A percentile compares a stretch with the other conserved stretches of the same genome.
phyloP scores from a whole-genome alignment of 2,329 filamentous ascomycete genomes.

The Cryoendolithus antarcticus region DNA sequence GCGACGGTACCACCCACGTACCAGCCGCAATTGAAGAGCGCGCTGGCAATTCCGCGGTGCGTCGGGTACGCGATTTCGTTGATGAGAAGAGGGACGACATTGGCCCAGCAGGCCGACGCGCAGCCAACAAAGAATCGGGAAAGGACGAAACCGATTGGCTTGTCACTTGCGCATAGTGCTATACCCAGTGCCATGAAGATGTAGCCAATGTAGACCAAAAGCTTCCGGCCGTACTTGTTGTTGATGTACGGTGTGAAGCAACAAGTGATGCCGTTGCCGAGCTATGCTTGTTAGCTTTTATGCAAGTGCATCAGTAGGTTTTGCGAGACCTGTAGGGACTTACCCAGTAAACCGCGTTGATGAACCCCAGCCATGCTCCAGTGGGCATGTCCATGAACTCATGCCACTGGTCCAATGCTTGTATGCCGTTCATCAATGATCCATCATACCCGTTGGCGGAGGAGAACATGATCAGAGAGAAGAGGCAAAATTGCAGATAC shows the following conservation, averaged over 20 bases:
- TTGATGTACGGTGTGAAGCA: slow-evolving; percentile 20
- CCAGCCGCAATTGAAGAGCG: slow-evolving; percentile 26
- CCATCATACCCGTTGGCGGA: slow-evolving; percentile 9
- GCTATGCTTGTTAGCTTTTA: too few relatives aligned
- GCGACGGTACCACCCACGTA: slow-evolving; percentile 13
- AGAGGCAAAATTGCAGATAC: slow-evolving; percentile 8
- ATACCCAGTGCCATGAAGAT: slow-evolving; percentile 22
- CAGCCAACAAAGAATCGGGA: slow-evolving; percentile 27
- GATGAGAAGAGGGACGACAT: slow-evolving; percentile 27
- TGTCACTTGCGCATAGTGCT: slow-evolving; percentile 7
- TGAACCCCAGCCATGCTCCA: slow-evolving; percentile 20
- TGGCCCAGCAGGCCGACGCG: slow-evolving; percentile 22
- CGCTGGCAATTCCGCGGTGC: slow-evolving; percentile 25
- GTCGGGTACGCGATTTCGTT: slow-evolving; percentile 34
- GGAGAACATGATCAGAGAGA: slow-evolving; percentile 9
- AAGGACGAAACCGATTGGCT: slow-evolving; percentile 25
- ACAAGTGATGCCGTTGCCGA: slow-evolving; percentile 18
- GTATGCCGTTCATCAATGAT: slow-evolving; percentile 10
- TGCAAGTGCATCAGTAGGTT: too few relatives aligned
- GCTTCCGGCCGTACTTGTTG: slow-evolving; percentile 25
- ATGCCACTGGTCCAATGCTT: slow-evolving; percentile 23
- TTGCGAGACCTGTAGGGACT: too few relatives aligned
- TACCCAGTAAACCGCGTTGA: slow-evolving; percentile 15
- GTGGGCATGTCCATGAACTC: slow-evolving; percentile 19
- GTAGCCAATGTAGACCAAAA: slow-evolving; percentile 22